Base-by-base conservation (phyloP, 768 basidiomycete species). In the Mycena metata region DNA sequence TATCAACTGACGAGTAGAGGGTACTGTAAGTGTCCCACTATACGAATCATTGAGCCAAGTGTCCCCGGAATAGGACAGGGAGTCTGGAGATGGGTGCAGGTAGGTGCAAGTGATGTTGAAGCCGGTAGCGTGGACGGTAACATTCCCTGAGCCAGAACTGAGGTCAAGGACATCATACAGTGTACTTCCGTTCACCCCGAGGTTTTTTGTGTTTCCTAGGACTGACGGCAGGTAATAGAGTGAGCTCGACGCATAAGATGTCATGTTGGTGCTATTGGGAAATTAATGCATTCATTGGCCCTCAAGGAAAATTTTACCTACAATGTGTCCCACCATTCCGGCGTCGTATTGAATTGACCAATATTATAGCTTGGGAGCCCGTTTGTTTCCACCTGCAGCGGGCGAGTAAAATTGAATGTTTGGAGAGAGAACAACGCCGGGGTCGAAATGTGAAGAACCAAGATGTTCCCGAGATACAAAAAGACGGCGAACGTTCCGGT, bases 371-470 rank as follows among this genome's bases (percentile, higher is more conserved):
- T 51, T 3, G 63, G 63, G n/a, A 56, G 42, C 4, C 54, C 63
- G 0, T 39, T 43, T 0, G 54, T 55, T 2, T 23, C 3, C 6
- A 55, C 52, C 12, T 6, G 2, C 3, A 56, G 12, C 13, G 63
- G 13, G 4, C 23, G 63, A 5, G 41, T 26, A 1, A 41, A 13
- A 39, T 62, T 61, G 52, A 62, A 45, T 10, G 60, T 16, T 42
- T 51, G 64, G 0, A 77, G 66, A 26, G 74, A 57, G 61, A 77
- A 71, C 30, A 77, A 62, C 2, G 76, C 52, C 0, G 76, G 60
- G 3, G 76, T 73, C 2, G 72, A 30, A 49, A 72, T 70, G 6
- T 77, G 76, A 12, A 77, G 66, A 15, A 43, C n/a, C 24, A 67
- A 74, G 16, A 77, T 23, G 45, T 61, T 67, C 21, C 51, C 47